Evolutionary conservation across 495 filamentous ascomycete species (phyloP), one percentile per base, ranked within the genome.

Genomic region (Sabuloglossum arenarium): DNA sequence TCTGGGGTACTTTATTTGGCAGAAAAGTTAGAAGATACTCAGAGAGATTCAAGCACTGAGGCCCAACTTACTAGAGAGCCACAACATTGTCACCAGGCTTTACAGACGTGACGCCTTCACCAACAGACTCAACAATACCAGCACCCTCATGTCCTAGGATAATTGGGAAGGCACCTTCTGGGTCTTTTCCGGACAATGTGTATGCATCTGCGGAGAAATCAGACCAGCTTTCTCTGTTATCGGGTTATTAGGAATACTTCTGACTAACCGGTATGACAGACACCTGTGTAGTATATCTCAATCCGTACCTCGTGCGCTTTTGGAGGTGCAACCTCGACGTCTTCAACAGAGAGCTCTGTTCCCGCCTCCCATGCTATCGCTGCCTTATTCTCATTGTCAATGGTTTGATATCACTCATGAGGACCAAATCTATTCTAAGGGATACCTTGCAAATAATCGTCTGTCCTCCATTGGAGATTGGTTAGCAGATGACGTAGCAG

Each of bases 121-220:
- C 91, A 53, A 98, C 81, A 3, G 88, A 94, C 75, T 98, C 91
- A 66, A 98, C 90, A 61, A 94, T 80, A 66, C 91, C 91, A 53
- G 91, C 93, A 64, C 91, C 91, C 71, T 98, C 91, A 71, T 98
- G 91, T 51, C 91, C 91, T 32, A 96, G 79, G 59, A 98, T 80
- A 59, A 97, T 82, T 59, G 91, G 91, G 76, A 98, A 98, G 32
- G 93, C 91, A 60, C 91, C 91, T 71, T 98, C 91, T 43, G 93
- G 91, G 63, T 98, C 91, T 73, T 96, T 95, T 59, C 91, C 91
- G 21, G 90, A 96, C 58, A 98, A 77, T 23, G 91, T 98, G 75
- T 97, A 98, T 67, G 91, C 91, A 78, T 98, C 91, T 88, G 57
- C 39, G 54, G 49, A 55, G 53, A 30, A 43, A 24, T 59, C 39